Evolutionary conservation across 768 basidiomycete species (phyloP).

Genomic region (Termitomyces eurrhizus): DNA sequence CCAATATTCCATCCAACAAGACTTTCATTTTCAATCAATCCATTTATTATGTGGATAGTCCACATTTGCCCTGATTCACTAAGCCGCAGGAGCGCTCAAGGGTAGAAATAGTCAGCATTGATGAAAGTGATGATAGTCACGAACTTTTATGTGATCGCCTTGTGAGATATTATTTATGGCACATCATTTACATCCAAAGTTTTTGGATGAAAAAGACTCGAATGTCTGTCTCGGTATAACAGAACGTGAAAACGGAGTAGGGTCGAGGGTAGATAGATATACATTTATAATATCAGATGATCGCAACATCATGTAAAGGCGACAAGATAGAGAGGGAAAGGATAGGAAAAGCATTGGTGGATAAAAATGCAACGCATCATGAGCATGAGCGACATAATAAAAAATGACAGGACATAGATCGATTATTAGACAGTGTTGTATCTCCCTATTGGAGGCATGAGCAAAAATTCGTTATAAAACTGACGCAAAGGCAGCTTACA

Average conservation of each 20-base stretch:
- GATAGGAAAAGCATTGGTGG: neutral
- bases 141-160: neutral
- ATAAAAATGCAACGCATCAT: slow-evolving; percentile 3
- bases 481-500: slow-evolving; percentile 31
- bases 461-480: neutral
- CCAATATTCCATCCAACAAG: too few species aligned
- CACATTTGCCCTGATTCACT: neutral
- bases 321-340: slow-evolving; percentile 2
- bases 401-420: neutral
- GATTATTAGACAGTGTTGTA: slow-evolving; percentile 15
- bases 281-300: neutral
- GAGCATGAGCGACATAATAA: neutral
- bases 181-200: neutral
- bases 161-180: neutral
- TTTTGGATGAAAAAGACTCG: neutral
- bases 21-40: neutral
- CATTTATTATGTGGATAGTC: neutral
- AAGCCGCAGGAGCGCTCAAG: neutral
- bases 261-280: neutral
- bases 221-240: neutral
- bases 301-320: slow-evolving; percentile 1
- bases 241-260: neutral
- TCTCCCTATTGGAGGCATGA: slow-evolving; percentile 11
- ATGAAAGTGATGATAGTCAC: neutral
- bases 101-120: neutral